Base-by-base conservation (phyloP, 768 basidiomycete genomes). In the Exsudoporus frostii region DNA sequence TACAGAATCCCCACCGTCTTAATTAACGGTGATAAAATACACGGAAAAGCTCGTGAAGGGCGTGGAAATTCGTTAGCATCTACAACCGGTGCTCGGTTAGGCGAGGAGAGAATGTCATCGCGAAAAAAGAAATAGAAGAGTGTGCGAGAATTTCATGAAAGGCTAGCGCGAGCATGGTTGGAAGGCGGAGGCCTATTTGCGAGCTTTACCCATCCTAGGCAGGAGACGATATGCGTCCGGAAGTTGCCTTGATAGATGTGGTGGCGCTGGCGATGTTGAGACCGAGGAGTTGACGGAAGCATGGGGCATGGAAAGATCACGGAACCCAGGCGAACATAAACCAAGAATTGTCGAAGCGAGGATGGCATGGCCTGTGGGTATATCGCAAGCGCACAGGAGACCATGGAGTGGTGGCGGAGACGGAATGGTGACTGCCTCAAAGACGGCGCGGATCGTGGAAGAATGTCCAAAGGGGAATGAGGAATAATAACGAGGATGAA, bases 1-100 rank as follows among this genome's bases (percentile, higher is more conserved):
- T 71, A 71, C 70, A 71, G 42, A 53, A 55, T 50, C 54, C 53
- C 54, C 50, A 40, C 55, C 66, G 60, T 63, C 58, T 30, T 37
- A 30, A 57, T 34, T 38, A 36, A 53, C 55, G 63, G 51, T 27
- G 57, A 66, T 71, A 68, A 51, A 60, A 70, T 66, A 68, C 65
- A 68, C 33, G n/a, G 40, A 44, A 30, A 53, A 46, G 32, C 48
- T 62, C 70, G 52, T 71, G 51, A 68, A 47, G 45, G 53, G 57
- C 68, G 61, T 68, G 50, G 50, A 60, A 44, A 27, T 50, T 68
- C 64, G 68, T 71, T 15, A 51, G 40, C 57, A 37, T 62, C 60
- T 64, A 55, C 50, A 56, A 19, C 49, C 45, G 27, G 43, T 36
- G 36, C 40, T 49, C 34, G 38, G n/a, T 25, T 25, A 59, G 53